These are phyloP conservation scores for Tieghemiomyces parasiticus DNA, from an alignment of 192 early-diverging fungal species.

Conservation along the genomic window DNA sequence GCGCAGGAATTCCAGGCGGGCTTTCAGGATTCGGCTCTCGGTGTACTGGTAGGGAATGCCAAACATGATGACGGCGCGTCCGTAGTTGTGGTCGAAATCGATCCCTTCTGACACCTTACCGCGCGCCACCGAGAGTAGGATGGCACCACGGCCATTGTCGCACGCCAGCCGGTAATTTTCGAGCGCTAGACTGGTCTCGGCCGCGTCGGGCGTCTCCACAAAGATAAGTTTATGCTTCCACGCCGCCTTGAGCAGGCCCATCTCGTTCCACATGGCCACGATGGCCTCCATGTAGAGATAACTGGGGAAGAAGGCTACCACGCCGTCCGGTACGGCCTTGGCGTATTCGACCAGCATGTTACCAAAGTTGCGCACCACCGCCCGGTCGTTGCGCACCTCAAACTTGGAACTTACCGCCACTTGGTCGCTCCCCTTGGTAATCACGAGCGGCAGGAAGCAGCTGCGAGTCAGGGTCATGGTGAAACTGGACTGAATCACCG, in stretches of 20 bases:
- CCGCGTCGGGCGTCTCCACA: conserved; percentile 97
- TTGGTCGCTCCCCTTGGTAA: conserved; percentile 96
- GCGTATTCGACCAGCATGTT: conserved; percentile 91
- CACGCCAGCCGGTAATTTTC: conserved; percentile 92
- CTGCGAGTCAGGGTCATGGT: conserved; percentile 90
- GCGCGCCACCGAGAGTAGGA: conserved; percentile 91
- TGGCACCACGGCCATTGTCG: conserved; percentile 96
- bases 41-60: conserved; percentile 99
- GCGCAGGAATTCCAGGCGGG: conserved; percentile 86
- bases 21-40: conserved; percentile 87
- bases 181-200: conserved; percentile 88
- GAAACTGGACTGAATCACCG: conserved; percentile 82
- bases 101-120: conserved; percentile 99
- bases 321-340: conserved; percentile 87
- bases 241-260: conserved; percentile 87
- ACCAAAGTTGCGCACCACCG: conserved; percentile 97
- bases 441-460: conserved; percentile 93
- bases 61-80: conserved; percentile 97
- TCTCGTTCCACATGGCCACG: conserved; percentile 95
- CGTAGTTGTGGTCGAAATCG: conserved; percentile 99
- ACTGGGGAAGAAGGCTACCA: conserved; percentile 97
- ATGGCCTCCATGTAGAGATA: conserved; percentile 99
- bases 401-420: conserved; percentile 96
- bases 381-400: conserved; percentile 96
- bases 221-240: conserved; percentile 98